Base-by-base conservation (phyloP, 768 basidiomycete genomes). In the Rhodotorula taiwanensis region DNA sequence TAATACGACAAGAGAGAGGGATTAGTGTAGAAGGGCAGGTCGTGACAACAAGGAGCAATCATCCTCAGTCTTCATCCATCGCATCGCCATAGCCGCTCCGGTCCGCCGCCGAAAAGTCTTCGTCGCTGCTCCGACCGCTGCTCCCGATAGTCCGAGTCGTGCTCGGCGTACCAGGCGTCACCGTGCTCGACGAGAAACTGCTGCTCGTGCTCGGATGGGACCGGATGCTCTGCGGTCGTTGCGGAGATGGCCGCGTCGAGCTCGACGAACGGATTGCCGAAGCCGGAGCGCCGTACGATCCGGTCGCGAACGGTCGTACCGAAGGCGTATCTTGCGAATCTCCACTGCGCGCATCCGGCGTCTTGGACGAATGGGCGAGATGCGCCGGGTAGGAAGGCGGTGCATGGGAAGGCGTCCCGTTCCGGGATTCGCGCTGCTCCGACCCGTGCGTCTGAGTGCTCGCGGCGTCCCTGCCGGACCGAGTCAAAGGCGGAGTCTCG, bases 111-210 rank as follows among this genome's bases (percentile, higher is more conserved):
- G 27, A 23, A 39, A 8, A 28, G 14, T 44, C 52, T 5, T 50
- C 41, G 9, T 25, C 48, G 16, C 36, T 41, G 10, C 41, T 42
- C 31, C n/a, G 13, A 15, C 48, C 41, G 21, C 30, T 16, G 33
- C 41, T 51, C 34, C 42, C 30, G 0, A 1, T n/a, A 13, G 23
- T 45, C 28, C 57, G 49, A 48, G 58, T 52, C 51, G 58, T 63
- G 14, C 52, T 53, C 44, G 62, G 62, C 56, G 62, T 64, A 20
- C 62, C 62, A 0, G 62, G 62, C 30, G 62, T 64, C 18, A 64
- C 51, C 13, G 62, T 64, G 5, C 52, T 53, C 21, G 27, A 31
- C 23, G 55, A 53, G 27, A 58, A 45, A 43, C 58, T 60, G 43
- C 52, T 60, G 27, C 59, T 52, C 33, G 34, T 53, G 27, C 44